Evolutionary conservation across 345 rosid genomes (phyloP).

Genomic region (Lenwebbia sp.): DNA sequence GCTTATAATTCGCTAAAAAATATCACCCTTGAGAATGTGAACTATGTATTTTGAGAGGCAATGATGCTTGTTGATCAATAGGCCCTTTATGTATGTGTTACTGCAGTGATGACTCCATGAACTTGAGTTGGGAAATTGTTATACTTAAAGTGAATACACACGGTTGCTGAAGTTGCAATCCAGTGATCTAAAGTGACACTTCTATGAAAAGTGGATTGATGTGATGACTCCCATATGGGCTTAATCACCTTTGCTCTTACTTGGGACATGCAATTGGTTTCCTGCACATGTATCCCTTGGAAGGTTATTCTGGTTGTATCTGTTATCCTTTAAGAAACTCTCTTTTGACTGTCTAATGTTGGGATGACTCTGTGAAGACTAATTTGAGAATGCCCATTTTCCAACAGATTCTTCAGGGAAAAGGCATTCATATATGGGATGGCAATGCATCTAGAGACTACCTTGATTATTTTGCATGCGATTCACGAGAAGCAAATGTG

Average conservation of each 20-base stretch:
- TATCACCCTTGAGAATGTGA: neutral
- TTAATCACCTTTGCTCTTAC: neutral
- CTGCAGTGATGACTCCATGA: too few relatives aligned
- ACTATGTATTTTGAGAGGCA: neutral
- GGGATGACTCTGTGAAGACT: neutral
- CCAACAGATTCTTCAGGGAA: slow-evolving; percentile 77
- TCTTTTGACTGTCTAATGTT: neutral
- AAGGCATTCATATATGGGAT: slow-evolving; percentile 83
- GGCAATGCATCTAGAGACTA: slow-evolving; percentile 84
- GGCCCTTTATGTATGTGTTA: too few relatives aligned
- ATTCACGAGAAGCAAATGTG: neutral
- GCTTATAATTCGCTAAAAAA: neutral
- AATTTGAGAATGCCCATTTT: neutral
- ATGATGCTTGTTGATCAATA: neutral
- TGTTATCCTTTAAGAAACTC: neutral
- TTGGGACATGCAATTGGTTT: neutral
- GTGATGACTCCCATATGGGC: neutral
- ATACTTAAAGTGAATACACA: neutral
- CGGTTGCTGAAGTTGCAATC: neutral
- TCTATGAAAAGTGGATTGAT: neutral
- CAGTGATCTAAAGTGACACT: neutral
- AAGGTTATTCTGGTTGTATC: neutral
- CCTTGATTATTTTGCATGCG: slow-evolving; percentile 50
- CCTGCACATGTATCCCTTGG: neutral
- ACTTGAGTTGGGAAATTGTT: neutral